phyloP scores from a whole-genome alignment of 495 filamentous ascomycete species.

The Bacidia rubella region DNA sequence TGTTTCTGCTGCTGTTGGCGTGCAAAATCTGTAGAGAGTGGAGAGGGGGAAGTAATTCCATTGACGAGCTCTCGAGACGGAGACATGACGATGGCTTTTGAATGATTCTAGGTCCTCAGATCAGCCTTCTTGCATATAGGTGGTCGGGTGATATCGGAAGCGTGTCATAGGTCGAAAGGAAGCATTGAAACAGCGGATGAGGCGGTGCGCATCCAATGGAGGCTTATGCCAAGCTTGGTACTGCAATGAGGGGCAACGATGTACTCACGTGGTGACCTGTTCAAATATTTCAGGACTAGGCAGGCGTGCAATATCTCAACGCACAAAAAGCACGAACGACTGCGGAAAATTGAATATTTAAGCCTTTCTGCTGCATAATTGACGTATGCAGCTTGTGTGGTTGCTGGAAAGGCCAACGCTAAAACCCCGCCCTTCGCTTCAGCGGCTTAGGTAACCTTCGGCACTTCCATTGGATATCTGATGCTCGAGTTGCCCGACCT shows the following conservation, averaged over 20 bases:
- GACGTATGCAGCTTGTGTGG: constrained; percentile 5
- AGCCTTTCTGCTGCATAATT: constrained; percentile 4
- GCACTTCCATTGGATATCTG: constrained; percentile 6
- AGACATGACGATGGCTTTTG: constrained; percentile 8
- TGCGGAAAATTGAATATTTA: no score
- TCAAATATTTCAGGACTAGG: background rate
- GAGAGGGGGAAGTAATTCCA: constrained; percentile 31
- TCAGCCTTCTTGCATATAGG: constrained; percentile 1
- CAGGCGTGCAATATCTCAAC: background rate
- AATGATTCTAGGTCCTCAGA: background rate
- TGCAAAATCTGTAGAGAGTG: constrained; percentile 43
- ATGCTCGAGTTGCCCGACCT: background rate
- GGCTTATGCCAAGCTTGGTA: background rate
- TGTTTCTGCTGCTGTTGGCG: constrained; percentile 48
- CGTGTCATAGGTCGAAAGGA: background rate
- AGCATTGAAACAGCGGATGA: background rate
- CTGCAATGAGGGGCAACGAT: background rate
- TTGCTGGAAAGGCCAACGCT: background rate
- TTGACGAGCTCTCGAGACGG: constrained; percentile 23
- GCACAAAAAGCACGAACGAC: no score
- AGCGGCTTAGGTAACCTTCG: constrained; percentile 2
- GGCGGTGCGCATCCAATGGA: background rate
- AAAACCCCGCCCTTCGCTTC: constrained; percentile 14
- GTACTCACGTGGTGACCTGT: background rate
- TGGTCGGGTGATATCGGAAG: background rate